These are phyloP conservation scores for Phytophthora rubi DNA, from an alignment of 352 stramenopile genomes.

Conservation along the genomic window DNA sequence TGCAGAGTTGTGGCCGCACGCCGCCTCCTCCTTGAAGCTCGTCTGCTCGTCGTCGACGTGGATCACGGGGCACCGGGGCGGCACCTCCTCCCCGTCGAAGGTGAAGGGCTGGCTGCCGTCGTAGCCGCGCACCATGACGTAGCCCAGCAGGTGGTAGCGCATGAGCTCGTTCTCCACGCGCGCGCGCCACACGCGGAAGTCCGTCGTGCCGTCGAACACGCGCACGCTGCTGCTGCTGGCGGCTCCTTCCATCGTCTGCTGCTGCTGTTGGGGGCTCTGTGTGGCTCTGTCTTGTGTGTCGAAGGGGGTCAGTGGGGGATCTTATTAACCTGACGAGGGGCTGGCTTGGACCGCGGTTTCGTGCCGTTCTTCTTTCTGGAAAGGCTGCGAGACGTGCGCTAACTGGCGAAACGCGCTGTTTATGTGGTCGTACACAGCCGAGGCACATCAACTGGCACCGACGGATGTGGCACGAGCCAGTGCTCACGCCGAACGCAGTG, in stretches of 20 bases:
- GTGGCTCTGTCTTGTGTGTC: background rate
- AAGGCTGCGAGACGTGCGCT: background rate
- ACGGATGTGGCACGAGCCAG: background rate
- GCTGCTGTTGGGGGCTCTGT: background rate
- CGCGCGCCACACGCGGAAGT: constrained; percentile 54
- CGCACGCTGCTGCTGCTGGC: constrained; percentile 19
- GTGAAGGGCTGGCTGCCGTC: constrained; percentile 52
- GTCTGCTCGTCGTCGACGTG: constrained; percentile 27
- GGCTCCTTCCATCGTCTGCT: constrained; percentile 22
- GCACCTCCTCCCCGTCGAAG: constrained; percentile 54
- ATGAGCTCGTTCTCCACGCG: constrained; percentile 60
- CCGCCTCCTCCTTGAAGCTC: constrained; percentile 32
- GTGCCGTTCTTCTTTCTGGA: too few species aligned
- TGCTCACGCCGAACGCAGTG: background rate
- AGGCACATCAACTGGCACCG: background rate
- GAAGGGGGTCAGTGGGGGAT: too few species aligned
- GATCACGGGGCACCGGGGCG: constrained; percentile 35
- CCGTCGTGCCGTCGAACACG: constrained; percentile 52
- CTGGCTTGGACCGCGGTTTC: too few species aligned
- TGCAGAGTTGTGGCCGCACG: constrained; percentile 2
- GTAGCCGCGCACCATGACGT: constrained; percentile 53
- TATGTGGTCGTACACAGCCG: background rate
- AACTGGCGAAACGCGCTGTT: background rate
- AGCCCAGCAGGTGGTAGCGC: constrained; percentile 56
- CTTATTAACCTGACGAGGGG: too few species aligned